phyloP scores from a whole-genome alignment of 2,329 filamentous ascomycete genomes.

The Trichophaea hybrida region DNA sequence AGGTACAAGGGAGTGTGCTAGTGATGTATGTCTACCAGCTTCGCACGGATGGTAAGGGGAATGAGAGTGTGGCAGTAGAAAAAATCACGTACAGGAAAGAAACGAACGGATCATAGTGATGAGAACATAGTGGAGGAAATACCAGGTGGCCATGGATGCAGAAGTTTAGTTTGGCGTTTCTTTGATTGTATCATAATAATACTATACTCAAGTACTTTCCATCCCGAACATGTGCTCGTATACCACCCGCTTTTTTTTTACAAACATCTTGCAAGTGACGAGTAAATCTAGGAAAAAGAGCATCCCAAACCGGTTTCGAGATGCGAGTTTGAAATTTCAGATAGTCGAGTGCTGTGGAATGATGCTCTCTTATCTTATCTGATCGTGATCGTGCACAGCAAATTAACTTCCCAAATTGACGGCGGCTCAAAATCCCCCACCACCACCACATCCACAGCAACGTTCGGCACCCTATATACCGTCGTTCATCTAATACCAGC shows the following conservation, averaged over 20 bases:
- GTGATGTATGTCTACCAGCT: slow-evolving; percentile 54
- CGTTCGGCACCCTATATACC: slow-evolving; percentile 1
- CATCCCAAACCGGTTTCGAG: not conserved
- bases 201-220: not conserved
- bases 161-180: not conserved
- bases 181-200: not conserved
- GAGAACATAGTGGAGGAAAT: not conserved
- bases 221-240: not conserved
- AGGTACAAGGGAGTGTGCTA: slow-evolving; percentile 56
- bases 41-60: slow-evolving; percentile 39
- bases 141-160: not conserved
- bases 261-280: not conserved
- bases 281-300: not conserved
- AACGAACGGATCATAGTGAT: not conserved
- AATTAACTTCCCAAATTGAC: too few relatives aligned
- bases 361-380: not conserved
- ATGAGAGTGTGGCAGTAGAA: slow-evolving; percentile 41
- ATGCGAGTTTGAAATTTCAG: not conserved
- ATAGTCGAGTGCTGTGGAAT: not conserved
- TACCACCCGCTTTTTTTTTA: too few relatives aligned
- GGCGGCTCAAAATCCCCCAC: slow-evolving; percentile 2
- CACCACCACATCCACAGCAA: slow-evolving; percentile 1
- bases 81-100: slow-evolving; percentile 44
- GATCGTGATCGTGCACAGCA: not conserved
- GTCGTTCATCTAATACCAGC: slow-evolving; percentile 6